A percentile compares a stretch with the other conserved stretches of the same genome.
Conservation (phyloP, 2,329 filamentous ascomycete species). For the Ceratocystis papillata region DNA sequence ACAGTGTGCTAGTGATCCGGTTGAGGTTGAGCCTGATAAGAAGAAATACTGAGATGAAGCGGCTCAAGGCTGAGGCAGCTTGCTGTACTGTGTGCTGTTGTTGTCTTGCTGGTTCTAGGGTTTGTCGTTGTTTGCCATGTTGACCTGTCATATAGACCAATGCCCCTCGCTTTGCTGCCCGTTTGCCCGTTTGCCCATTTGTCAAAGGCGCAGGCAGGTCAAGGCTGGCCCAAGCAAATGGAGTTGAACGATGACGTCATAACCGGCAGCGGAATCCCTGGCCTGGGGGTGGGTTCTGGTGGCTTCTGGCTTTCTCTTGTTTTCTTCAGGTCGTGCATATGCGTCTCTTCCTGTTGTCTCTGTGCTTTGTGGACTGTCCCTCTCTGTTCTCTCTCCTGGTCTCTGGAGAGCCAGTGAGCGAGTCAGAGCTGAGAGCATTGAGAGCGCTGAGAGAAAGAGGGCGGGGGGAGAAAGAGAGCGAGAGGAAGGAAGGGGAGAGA, state of each 20-base stretch:
- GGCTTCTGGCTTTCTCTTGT: slow-evolving; percentile 6
- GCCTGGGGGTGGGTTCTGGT: background rate
- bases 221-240: background rate
- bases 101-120: background rate
- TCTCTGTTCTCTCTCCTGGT: background rate
- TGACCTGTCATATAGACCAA: background rate
- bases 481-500: background rate
- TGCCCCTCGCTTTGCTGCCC: background rate
- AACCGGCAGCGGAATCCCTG: slow-evolving; percentile 8
- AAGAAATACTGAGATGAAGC: background rate
- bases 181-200: background rate
- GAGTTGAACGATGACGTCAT: background rate
- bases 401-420: background rate
- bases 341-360: slow-evolving; percentile 12
- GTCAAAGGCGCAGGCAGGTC: background rate
- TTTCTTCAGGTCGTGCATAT: slow-evolving; percentile 7
- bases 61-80: background rate
- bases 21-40: background rate
- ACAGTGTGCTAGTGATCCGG: background rate
- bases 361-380: background rate
- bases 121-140: background rate
- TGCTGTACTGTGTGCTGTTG: background rate
- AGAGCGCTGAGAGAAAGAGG: no score
- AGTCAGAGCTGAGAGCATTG: no score
- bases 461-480: no score